Base-by-base conservation (phyloP, 1,139 yeast species). In the Lodderomyces oxycetoniae region DNA sequence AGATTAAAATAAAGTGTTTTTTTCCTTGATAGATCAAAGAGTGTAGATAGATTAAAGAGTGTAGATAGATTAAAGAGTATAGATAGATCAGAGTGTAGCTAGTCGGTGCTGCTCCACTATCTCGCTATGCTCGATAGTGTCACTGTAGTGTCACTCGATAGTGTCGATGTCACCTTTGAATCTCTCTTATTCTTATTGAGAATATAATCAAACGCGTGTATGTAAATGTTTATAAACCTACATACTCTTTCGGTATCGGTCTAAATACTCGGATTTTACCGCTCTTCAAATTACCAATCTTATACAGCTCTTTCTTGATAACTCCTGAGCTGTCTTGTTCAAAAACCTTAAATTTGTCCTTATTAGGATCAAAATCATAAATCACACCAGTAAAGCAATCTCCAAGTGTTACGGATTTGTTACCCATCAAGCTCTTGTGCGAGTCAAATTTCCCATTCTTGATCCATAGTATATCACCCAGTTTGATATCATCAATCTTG, bases 231-330 rank as follows among this genome's bases (percentile, higher is more conserved):
- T 24, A 24, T 14, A 24, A 7, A 24, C 26, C 26, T 17, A 29
- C 31, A 29, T 29, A 29, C 9, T 16, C 30, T 17, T 88, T 91
- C 47, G 30, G 19, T 20, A 96, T 88, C 52, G 94, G 44, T 51
- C 97, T 74, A 57, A 79, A 89, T 2, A 87, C 85, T 44, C 87
- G 73, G 13, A 91, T 63, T 48, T 79, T 80, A 4, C 98, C 98
- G 39, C 76, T 67, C 55, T 75, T 80, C 71, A 91, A 69, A 37
- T 87, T 94, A 8, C 74, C 61, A 16, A 88, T 55, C 49, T 78
- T 78, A 56, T 81, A 84, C 33, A 81, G 69, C 32, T 77, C 81
- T 42, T 71, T 75, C 42, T 64, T 73, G 28, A 82, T 66, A 41
- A 71, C 72, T 2, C 83, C 83, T 28, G 63, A 55, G n/a, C 54